A percentile compares a stretch with the other conserved stretches of the same genome.
Evolutionary conservation across 2,329 filamentous ascomycete genomes (phyloP).

Genomic region (Xylaria sp.): DNA sequence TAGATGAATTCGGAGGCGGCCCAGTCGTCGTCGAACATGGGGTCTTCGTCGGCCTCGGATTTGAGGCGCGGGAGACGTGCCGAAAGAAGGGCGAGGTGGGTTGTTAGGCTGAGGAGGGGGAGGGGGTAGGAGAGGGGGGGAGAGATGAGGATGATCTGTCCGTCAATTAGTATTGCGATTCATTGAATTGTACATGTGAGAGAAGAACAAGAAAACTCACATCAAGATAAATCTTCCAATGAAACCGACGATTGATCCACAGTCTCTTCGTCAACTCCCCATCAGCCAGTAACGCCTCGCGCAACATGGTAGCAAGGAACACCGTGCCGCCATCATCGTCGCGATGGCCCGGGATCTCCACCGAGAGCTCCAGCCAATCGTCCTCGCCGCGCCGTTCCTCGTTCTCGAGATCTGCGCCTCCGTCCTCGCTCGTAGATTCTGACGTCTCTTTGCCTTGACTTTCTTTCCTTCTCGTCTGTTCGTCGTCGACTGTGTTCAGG

Average conservation of each 20-base stretch:
- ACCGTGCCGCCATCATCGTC: slow-evolving; percentile 89
- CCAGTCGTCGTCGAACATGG: slow-evolving; percentile 98
- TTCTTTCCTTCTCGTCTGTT: slow-evolving; percentile 21
- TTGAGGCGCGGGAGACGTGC: slow-evolving; percentile 79
- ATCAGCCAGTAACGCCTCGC: slow-evolving; percentile 74
- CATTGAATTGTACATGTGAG: neutral
- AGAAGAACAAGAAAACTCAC: slow-evolving; percentile 47
- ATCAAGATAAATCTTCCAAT: slow-evolving; percentile 95
- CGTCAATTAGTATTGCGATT: slow-evolving; percentile 3
- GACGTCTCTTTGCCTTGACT: slow-evolving; percentile 21
- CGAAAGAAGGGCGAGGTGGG: slow-evolving; percentile 84
- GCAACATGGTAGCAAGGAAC: slow-evolving; percentile 82
- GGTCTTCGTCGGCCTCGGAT: slow-evolving; percentile 90
- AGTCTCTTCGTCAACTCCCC: slow-evolving; percentile 65
- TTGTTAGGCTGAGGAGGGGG: slow-evolving; percentile 85
- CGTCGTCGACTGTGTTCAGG: slow-evolving; percentile 10
- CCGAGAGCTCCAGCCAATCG: slow-evolving; percentile 83
- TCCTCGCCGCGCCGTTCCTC: slow-evolving; percentile 38
- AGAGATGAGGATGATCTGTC: slow-evolving; percentile 84
- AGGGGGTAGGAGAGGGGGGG: slow-evolving; percentile 88
- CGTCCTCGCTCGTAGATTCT: slow-evolving; percentile 19
- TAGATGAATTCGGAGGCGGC: slow-evolving; percentile 75
- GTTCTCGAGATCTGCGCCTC: slow-evolving; percentile 29
- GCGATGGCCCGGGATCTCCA: slow-evolving; percentile 84
- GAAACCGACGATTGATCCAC: slow-evolving; percentile 84